Evolutionary conservation across 176 grass and related monocot species (phyloP).

Genomic region (Miscanthus lutarioriparius): DNA sequence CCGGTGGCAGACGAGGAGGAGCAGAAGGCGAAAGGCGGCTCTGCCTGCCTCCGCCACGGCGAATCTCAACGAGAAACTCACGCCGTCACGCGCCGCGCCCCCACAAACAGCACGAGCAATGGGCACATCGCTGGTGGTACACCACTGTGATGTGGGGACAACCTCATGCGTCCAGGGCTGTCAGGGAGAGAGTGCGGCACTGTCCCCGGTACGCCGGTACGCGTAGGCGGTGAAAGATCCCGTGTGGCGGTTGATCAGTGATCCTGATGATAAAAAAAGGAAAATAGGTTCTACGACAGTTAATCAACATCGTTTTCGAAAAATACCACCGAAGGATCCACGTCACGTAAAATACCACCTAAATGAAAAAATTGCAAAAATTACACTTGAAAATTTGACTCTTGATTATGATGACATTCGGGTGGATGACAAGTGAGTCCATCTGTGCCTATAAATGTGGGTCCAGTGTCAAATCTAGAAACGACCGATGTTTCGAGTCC

Average conservation of each 20-base stretch:
- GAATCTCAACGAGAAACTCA: neutral
- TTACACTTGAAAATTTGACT: no score
- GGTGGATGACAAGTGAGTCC: no score
- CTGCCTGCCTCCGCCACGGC: neutral
- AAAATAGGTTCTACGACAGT: no score
- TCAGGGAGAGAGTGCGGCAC: neutral
- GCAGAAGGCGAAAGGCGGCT: neutral
- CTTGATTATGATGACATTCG: no score
- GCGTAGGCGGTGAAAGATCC: neutral
- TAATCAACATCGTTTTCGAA: no score
- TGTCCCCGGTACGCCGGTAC: neutral
- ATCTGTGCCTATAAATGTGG: no score
- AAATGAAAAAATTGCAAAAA: no score
- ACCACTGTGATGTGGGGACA: neutral
- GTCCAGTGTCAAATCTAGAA: no score
- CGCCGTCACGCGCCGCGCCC: neutral
- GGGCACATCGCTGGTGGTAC: neutral
- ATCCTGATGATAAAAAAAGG: no score
- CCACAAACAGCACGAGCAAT: neutral
- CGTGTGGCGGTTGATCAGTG: neutral
- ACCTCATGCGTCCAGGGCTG: fast-evolving
- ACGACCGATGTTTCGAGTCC: no score
- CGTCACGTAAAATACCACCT: no score
- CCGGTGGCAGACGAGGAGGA: neutral
- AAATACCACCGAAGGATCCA: no score